These are phyloP conservation scores for Aurifilum marmelostoma DNA, from an alignment of 2,329 filamentous ascomycete genomes.

Conservation along the genomic window DNA sequence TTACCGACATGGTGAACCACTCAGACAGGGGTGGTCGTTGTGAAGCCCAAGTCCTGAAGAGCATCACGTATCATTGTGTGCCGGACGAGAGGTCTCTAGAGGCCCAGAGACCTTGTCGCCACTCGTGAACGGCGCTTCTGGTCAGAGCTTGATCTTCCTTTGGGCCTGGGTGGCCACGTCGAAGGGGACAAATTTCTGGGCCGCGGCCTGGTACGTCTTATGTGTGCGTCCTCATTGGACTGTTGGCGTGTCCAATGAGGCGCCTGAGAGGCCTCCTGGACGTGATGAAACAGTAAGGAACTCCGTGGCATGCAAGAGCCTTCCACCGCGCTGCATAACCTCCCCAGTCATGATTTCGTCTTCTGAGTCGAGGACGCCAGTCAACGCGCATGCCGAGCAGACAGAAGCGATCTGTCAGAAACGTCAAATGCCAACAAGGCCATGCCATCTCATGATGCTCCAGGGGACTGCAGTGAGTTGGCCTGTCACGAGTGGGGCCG, in stretches of 20 bases:
- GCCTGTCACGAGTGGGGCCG: conserved; percentile 1
- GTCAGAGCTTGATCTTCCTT: neutral
- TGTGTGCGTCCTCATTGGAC: conserved; percentile 2
- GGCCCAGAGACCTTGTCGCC: neutral
- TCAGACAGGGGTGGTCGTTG: neutral
- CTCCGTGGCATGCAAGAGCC: neutral
- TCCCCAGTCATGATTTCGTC: neutral
- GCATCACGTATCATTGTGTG: conserved; percentile 6
- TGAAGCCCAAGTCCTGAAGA: neutral
- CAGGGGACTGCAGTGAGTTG: neutral
- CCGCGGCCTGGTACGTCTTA: neutral
- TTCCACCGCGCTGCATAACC: neutral
- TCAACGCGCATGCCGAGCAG: neutral
- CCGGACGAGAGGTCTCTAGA: neutral
- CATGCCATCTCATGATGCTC: conserved; percentile 1
- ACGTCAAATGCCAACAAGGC: conserved; percentile 7
- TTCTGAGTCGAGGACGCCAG: neutral
- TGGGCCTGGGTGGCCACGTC: neutral
- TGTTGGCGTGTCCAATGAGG: neutral
- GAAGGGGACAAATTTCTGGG: neutral
- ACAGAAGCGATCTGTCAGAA: neutral
- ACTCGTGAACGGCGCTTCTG: neutral
- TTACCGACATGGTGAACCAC: neutral
- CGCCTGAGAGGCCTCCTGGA: neutral
- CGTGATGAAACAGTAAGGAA: neutral